Percentiles rank a stretch among this genome's conserved stretches.
These are phyloP conservation scores for Backusella australiensis DNA, from an alignment of 192 early-diverging fungal species.

Conservation along the genomic window DNA sequence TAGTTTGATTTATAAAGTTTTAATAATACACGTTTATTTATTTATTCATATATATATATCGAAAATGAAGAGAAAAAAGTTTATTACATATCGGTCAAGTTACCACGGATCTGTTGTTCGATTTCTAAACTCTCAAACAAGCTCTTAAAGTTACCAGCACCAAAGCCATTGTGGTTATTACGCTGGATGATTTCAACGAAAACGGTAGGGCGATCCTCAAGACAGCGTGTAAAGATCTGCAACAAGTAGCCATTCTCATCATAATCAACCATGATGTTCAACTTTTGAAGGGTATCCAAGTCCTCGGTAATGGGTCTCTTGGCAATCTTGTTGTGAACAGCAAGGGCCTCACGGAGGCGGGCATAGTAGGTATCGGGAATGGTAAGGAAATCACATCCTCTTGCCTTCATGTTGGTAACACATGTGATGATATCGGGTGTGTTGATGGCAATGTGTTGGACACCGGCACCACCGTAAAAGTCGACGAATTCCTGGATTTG, in stretches of 20 bases:
- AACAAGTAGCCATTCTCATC: constrained; percentile 96
- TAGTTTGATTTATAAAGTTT: no score
- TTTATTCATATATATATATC: background rate
- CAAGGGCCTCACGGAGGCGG: constrained; percentile 70
- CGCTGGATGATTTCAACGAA: constrained; percentile 98
- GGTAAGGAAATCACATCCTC: constrained; percentile 89
- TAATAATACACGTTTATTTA: background rate
- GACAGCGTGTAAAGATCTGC: constrained; percentile 91
- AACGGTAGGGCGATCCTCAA: constrained; percentile 94
- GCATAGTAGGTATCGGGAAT: constrained; percentile 90
- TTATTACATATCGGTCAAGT: constrained; percentile 48
- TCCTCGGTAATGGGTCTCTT: constrained; percentile 78
- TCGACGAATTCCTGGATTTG: constrained; percentile 95
- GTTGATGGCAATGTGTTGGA: constrained; percentile 94
- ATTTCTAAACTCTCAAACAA: constrained; percentile 95
- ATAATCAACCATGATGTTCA: constrained; percentile 95
- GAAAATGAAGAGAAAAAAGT: background rate
- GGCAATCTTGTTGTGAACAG: constrained; percentile 49
- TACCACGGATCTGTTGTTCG: constrained; percentile 91
- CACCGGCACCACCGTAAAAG: constrained; percentile 79
- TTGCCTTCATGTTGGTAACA: constrained; percentile 76
- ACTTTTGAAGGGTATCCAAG: constrained; percentile 75
- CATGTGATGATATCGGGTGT: constrained; percentile 84
- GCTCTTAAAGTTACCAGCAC: constrained; percentile 97
- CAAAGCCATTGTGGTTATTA: constrained; percentile 89